Base-by-base conservation (phyloP, 345 rosid genomes). In the Arabis hirsuta region DNA sequence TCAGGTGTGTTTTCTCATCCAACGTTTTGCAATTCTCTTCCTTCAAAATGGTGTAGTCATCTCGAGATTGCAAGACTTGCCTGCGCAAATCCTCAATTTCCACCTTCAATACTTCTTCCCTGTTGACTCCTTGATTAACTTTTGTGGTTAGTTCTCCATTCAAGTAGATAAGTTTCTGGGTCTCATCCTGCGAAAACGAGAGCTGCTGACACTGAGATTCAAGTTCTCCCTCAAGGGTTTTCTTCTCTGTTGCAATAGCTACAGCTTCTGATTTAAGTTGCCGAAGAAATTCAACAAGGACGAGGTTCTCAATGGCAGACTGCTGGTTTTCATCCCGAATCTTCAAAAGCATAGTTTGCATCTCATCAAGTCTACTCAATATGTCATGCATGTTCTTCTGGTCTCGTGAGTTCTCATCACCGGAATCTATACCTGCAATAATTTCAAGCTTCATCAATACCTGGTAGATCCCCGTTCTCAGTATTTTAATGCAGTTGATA, bases 251-350 rank as follows among this genome's bases (percentile, higher is more conserved):
- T 66, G 78, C 83, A 60, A 88, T 81, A 78, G 72, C 72, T n/a
- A 73, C 76, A 48, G 84, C 84, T 77, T 92, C 96, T 68, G 73
- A 75, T 69, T 85, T 86, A 67, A 82, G 83, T 81, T 85, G 85
- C 81, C 76, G 76, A 73, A 96, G 81, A 72, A 87, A 76, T 32
- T 87, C 81, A 75, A 79, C 73, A 63, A 92, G 85, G 73, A 90
- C 83, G 11, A 83, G 73, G 39, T 87, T 88, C 78, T 90, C 92
- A 57, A 85, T 78, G 50, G 60, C 70, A 34, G 75, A 67, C 66
- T 48, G 75, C 42, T 87, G 95, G 72, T 87, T 85, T 74, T 91
- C 88, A 69, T 83, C 86, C 75, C 72, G 76, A 73, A 76, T 68
- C 73, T 73, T 78, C 19, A 76, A 67, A 55, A 88, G 84, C 67